These are phyloP conservation scores for Schizopora paradoxa DNA, from an alignment of 1,284 basidiomycete species.

Conservation along the genomic window DNA sequence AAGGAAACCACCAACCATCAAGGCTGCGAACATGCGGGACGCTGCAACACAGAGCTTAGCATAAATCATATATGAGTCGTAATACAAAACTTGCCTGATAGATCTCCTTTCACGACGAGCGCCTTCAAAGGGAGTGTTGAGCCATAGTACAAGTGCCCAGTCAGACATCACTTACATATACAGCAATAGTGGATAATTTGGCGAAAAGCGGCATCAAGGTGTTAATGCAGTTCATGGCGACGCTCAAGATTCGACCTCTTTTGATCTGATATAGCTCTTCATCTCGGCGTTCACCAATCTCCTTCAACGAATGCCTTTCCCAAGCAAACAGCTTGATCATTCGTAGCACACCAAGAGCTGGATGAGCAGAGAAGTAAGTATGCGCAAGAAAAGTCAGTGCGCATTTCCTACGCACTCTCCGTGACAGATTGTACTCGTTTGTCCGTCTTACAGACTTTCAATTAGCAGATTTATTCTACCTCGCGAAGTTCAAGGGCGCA, in stretches of 20 bases:
- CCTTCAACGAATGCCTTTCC: conserved; percentile 42
- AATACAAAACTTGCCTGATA: conserved; percentile 1
- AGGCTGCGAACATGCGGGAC: conserved; percentile 7
- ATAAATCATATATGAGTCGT: too few relatives aligned
- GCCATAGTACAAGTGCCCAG: not conserved
- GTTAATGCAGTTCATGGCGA: conserved; percentile 7
- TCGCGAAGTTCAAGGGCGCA: not conserved
- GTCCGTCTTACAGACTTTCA: conserved; percentile 26
- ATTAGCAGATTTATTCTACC: not conserved
- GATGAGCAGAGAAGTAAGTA: not conserved
- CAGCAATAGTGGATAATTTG: conserved; percentile 3
- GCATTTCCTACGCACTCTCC: conserved; percentile 23
- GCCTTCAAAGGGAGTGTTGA: conserved; percentile 1
- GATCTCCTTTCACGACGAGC: conserved; percentile 8
- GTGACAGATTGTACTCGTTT: conserved; percentile 35
- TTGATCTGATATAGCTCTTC: conserved; percentile 6
- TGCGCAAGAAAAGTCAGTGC: not conserved
- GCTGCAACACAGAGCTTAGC: too few relatives aligned
- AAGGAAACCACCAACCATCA: conserved; percentile 3
- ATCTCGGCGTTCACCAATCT: conserved; percentile 36
- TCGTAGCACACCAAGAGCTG: conserved; percentile 27
- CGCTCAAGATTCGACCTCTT: conserved; percentile 1
- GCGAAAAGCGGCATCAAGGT: conserved; percentile 6
- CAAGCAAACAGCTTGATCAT: conserved; percentile 62
- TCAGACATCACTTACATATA: conserved; percentile 6